These are phyloP conservation scores for Globisporangium takayamanum DNA, from an alignment of 352 stramenopile genomes.

Conservation along the genomic window DNA sequence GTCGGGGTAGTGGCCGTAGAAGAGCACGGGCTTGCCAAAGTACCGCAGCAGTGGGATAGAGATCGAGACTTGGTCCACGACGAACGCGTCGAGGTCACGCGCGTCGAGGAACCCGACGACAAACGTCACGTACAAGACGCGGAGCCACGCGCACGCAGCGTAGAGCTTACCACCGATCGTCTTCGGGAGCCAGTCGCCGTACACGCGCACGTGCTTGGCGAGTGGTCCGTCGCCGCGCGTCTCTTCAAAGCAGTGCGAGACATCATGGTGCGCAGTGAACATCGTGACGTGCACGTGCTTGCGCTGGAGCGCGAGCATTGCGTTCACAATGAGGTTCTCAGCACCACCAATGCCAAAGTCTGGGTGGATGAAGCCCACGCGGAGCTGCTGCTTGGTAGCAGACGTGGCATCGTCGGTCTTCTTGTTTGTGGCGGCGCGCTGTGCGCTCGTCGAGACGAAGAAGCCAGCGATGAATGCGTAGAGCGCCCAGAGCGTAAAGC, in stretches of 20 bases:
- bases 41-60: slow-evolving; percentile 71
- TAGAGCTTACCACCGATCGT: slow-evolving; percentile 86
- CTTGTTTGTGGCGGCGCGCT: neutral
- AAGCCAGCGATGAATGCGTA: slow-evolving; percentile 13
- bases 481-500: slow-evolving; percentile 6
- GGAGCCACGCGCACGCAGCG: slow-evolving; percentile 90
- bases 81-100: slow-evolving; percentile 61
- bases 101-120: slow-evolving; percentile 32
- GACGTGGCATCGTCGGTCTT: neutral
- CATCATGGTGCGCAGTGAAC: slow-evolving; percentile 96
- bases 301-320: slow-evolving; percentile 82
- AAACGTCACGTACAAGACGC: slow-evolving; percentile 91
- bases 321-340: slow-evolving; percentile 92
- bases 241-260: slow-evolving; percentile 93
- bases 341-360: slow-evolving; percentile 98
- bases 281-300: slow-evolving; percentile 84
- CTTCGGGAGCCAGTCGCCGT: slow-evolving; percentile 92
- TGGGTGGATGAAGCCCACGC: slow-evolving; percentile 95
- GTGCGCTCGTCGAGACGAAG: slow-evolving; percentile 7
- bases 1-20: slow-evolving; percentile 99
- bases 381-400: slow-evolving; percentile 14
- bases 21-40: slow-evolving; percentile 86
- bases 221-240: slow-evolving; percentile 78
- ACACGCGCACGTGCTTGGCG: slow-evolving; percentile 75
- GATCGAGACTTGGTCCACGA: slow-evolving; percentile 81